A percentile compares a stretch with the other conserved stretches of the same genome.
phyloP scores from a whole-genome alignment of 176 grass and related monocot genomes.

The Aegilops umbellulata region DNA sequence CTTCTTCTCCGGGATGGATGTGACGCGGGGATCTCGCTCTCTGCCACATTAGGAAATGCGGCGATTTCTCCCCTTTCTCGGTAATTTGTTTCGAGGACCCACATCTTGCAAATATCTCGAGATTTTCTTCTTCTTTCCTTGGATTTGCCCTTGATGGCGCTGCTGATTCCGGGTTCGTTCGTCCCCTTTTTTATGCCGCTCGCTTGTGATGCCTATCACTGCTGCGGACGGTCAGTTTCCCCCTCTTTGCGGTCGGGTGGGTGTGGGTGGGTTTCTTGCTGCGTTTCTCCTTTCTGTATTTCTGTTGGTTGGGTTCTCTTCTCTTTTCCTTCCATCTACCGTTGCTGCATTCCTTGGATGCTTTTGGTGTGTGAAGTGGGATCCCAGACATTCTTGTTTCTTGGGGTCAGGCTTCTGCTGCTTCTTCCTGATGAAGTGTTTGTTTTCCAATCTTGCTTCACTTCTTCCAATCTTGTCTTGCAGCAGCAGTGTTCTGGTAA shows the following conservation, averaged over 20 bases:
- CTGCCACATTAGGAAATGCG: neutral
- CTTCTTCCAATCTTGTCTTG: neutral
- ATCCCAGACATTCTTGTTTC: slow-evolving; percentile 5
- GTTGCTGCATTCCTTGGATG: neutral
- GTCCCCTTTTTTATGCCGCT: neutral
- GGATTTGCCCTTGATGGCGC: neutral
- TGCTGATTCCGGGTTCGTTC: neutral
- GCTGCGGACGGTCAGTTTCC: neutral
- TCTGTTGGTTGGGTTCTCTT: slow-evolving; percentile 16
- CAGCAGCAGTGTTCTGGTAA: neutral
- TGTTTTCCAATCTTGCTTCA: neutral
- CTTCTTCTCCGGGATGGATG: neutral
- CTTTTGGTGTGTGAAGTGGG: neutral
- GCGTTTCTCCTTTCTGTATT: slow-evolving; percentile 29
- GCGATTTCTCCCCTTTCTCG: slow-evolving; percentile 20
- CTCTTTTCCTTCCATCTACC: slow-evolving; percentile 18
- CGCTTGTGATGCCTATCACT: neutral
- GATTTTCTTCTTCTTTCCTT: slow-evolving; percentile 25
- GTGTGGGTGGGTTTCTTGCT: slow-evolving; percentile 27
- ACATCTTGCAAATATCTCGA: neutral
- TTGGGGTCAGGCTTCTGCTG: slow-evolving; percentile 1
- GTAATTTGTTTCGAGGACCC: slow-evolving; percentile 32
- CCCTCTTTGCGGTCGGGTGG: slow-evolving; percentile 1
- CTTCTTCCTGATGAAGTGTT: neutral
- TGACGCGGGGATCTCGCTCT: slow-evolving; percentile 27